A percentile compares a stretch with the other conserved stretches of the same genome.
Evolutionary conservation across 805 yeast species (phyloP).

Genomic region (Novakomyces olei): DNA sequence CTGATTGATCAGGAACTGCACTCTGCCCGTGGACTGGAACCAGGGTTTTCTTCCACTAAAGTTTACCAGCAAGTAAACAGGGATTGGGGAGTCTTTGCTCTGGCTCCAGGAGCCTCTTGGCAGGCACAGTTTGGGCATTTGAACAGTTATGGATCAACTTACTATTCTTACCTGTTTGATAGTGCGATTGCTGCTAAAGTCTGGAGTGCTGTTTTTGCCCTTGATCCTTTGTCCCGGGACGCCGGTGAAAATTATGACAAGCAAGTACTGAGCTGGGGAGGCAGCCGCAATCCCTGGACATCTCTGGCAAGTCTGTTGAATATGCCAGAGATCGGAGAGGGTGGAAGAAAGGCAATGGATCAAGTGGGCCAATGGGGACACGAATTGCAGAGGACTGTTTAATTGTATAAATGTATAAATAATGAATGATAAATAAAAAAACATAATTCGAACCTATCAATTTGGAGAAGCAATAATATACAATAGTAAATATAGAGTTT

Average conservation of each 20-base stretch:
- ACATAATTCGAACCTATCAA: too few relatives aligned
- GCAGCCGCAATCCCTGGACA: conserved; percentile 71
- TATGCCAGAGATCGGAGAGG: conserved; percentile 33
- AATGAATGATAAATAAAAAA: too few relatives aligned
- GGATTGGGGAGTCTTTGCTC: conserved; percentile 39
- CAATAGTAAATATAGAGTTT: too few relatives aligned
- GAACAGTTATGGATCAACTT: conserved; percentile 81
- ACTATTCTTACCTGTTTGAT: conserved; percentile 78
- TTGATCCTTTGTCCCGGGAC: conserved; percentile 42
- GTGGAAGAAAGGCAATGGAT: conserved; percentile 50
- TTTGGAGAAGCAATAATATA: too few relatives aligned
- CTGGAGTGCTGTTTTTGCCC: conserved; percentile 47
- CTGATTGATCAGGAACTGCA: conserved; percentile 67
- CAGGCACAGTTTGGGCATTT: conserved; percentile 87
- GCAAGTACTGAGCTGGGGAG: conserved; percentile 76
- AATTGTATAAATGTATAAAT: too few relatives aligned
- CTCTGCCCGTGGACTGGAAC: conserved; percentile 14
- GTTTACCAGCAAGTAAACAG: conserved; percentile 47
- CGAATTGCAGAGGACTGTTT: too few relatives aligned
- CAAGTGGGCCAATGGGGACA: not conserved
- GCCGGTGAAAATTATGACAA: conserved; percentile 60
- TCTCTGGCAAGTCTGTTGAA: conserved; percentile 64
- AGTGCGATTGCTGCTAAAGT: conserved; percentile 76
- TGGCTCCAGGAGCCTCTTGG: conserved; percentile 46
- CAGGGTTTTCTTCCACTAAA: conserved; percentile 30